Base-by-base conservation (phyloP, 2,329 filamentous ascomycete genomes). In the Claviceps humidiphila region DNA sequence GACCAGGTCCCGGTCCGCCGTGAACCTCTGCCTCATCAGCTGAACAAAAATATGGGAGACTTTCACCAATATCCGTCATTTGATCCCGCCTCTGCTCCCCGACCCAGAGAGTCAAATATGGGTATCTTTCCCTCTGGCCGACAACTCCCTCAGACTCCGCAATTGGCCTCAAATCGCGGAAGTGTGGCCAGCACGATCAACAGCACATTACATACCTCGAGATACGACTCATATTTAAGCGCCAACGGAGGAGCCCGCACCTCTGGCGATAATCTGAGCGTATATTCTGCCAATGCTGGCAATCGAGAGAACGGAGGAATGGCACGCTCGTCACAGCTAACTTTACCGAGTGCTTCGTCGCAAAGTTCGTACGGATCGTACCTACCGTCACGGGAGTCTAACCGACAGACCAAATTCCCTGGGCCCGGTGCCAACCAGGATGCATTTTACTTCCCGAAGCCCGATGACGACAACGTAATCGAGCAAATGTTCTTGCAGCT, bases 401-500 rank as follows among this genome's bases (percentile, higher is more conserved):
- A 80, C 59, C 76, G 80, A 49, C 63, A 77, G 43, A 80, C 75
- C 49, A 82, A 79, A 61, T 71, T 76, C 49, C 74, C 64, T 54
- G 59, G 64, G 42, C 58, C 63, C 57, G 58, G 63, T 52, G 51
- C 58, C 54, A 65, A 65, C 45, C 68, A 71, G 57, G 77, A 80
- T 40, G 73, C 71, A 24, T 80, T 81, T 59, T 69, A 82, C 56
- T 79, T 93, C 50, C 78, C 82, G 47, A 81, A 85, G 60, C 89
- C 89, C 16, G 78, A 82, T 51, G 87, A 94, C 65, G 89, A 94
- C 63, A 80, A 82, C 54, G 72, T 95, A 14, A 86, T 96, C 46
- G 89, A 97, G 65, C 83, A 90, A 63, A 87, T 95, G 74, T 97
- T 97, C 63, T 75, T 90, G 62, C 84, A 89, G 50, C 73, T 98